Conservation (phyloP, 768 basidiomycete species). For the Solioccasus polychromus region DNA sequence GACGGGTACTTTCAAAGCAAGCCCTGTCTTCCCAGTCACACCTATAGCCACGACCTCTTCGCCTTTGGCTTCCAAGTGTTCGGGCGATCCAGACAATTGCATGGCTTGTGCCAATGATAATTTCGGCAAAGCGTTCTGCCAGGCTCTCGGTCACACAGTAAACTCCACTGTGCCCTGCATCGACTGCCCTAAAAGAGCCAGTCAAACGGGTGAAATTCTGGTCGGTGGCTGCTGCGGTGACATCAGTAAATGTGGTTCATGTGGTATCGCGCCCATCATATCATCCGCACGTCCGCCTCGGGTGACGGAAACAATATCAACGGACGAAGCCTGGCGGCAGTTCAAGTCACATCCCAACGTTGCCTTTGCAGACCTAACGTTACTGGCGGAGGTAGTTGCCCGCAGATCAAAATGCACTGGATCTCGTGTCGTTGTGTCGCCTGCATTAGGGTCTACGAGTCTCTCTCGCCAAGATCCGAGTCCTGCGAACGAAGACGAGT, state of each 20-base stretch:
- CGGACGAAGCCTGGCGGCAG: slow-evolving; percentile 79
- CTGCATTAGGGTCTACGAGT: slow-evolving; percentile 44
- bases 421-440: slow-evolving; percentile 60
- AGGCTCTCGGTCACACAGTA: slow-evolving; percentile 63
- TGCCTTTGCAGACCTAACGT: slow-evolving; percentile 74
- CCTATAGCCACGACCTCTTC: slow-evolving; percentile 30
- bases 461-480: slow-evolving; percentile 11
- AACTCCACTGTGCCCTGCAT: slow-evolving; percentile 50
- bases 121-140: slow-evolving; percentile 87
- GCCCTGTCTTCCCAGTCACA: slow-evolving; percentile 55
- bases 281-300: slow-evolving; percentile 20
- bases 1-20: slow-evolving; percentile 34
- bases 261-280: slow-evolving; percentile 31
- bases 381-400: slow-evolving; percentile 88
- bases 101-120: slow-evolving; percentile 80
- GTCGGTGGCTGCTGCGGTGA: slow-evolving; percentile 39
- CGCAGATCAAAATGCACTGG: slow-evolving; percentile 77
- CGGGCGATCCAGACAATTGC: slow-evolving; percentile 86
- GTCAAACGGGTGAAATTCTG: slow-evolving; percentile 25
- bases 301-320: slow-evolving; percentile 59
- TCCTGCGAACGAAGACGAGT: slow-evolving; percentile 26
- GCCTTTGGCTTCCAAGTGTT: slow-evolving; percentile 47
- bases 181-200: slow-evolving; percentile 48
- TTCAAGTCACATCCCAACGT: slow-evolving; percentile 89
- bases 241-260: slow-evolving; percentile 27